Evolutionary conservation across 2,329 filamentous ascomycete species (phyloP).

Genomic region (Botrytis porri): DNA sequence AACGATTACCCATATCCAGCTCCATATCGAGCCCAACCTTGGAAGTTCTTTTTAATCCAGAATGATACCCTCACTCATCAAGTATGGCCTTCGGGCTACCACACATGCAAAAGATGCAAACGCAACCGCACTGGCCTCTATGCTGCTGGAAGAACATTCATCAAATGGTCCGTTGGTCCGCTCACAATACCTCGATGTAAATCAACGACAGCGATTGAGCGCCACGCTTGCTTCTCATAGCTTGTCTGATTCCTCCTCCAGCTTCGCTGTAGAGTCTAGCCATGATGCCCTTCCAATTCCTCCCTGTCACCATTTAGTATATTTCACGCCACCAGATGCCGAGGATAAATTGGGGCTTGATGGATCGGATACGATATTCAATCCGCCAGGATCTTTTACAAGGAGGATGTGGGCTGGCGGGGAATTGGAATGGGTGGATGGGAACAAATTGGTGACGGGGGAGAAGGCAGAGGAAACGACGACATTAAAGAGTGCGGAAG

Average conservation of each 20-base stretch:
- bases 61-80: not conserved
- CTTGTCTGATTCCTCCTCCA: conserved; percentile 38
- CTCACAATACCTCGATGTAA: conserved; percentile 56
- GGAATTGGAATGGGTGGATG: conserved; percentile 49
- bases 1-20: not conserved
- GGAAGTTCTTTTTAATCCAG: not conserved
- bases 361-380: conserved; percentile 60
- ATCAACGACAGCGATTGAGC: conserved; percentile 60
- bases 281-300: conserved; percentile 25
- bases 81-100: conserved; percentile 25
- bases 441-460: conserved; percentile 49
- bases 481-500: conserved; percentile 49
- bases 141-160: conserved; percentile 41
- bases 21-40: not conserved
- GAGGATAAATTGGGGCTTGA: conserved; percentile 56
- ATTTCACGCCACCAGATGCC: conserved; percentile 57
- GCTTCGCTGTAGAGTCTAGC: not conserved
- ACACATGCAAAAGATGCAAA: conserved; percentile 28
- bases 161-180: conserved; percentile 43
- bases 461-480: conserved; percentile 57
- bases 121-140: conserved; percentile 36
- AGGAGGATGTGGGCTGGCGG: conserved; percentile 68
- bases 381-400: conserved; percentile 57
- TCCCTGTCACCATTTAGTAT: conserved; percentile 57
- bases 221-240: conserved; percentile 51